Evolutionary conservation across 805 yeast species (phyloP).

Genomic region (Vanderwaltozyma tropicalis): DNA sequence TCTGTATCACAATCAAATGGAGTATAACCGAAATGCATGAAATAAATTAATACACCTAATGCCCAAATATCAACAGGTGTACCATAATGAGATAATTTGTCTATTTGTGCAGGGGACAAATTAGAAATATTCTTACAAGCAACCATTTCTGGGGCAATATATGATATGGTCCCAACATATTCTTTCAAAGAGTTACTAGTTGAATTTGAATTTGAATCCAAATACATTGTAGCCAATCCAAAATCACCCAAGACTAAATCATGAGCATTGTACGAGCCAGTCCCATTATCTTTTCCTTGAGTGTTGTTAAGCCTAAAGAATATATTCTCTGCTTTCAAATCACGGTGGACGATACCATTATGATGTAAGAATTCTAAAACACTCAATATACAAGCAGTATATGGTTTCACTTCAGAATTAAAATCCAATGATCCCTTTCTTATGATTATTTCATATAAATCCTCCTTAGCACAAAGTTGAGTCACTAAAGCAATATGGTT

Average conservation of each 20-base stretch:
- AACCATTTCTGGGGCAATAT: constrained; percentile 66
- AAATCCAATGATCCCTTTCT: constrained; percentile 34
- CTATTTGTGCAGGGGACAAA: constrained; percentile 9
- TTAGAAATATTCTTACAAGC: constrained; percentile 27
- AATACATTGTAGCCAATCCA: constrained; percentile 51
- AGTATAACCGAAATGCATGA: constrained; percentile 64
- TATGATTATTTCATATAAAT: constrained; percentile 51
- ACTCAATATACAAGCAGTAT: constrained; percentile 40
- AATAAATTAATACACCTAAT: constrained; percentile 60
- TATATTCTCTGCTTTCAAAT: constrained; percentile 62
- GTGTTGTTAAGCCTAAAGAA: constrained; percentile 33
- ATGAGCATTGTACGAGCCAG: constrained; percentile 26
- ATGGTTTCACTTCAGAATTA: constrained; percentile 39
- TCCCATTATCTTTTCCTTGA: background rate
- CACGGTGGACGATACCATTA: constrained; percentile 58
- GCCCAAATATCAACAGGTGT: constrained; percentile 67
- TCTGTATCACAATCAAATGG: constrained; percentile 71
- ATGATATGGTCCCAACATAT: constrained; percentile 60
- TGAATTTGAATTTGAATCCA: constrained; percentile 27
- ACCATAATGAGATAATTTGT: constrained; percentile 33
- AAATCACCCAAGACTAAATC: constrained; percentile 35
- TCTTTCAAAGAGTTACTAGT: constrained; percentile 29
- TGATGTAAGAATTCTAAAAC: constrained; percentile 50
- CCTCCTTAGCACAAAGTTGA: constrained; percentile 59
- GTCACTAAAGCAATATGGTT: constrained; percentile 48